A percentile compares a stretch with the other conserved stretches of the same genome.
Evolutionary conservation across 768 basidiomycete genomes (phyloP).

Genomic region (Rhodotorula sphaerocarpa): DNA sequence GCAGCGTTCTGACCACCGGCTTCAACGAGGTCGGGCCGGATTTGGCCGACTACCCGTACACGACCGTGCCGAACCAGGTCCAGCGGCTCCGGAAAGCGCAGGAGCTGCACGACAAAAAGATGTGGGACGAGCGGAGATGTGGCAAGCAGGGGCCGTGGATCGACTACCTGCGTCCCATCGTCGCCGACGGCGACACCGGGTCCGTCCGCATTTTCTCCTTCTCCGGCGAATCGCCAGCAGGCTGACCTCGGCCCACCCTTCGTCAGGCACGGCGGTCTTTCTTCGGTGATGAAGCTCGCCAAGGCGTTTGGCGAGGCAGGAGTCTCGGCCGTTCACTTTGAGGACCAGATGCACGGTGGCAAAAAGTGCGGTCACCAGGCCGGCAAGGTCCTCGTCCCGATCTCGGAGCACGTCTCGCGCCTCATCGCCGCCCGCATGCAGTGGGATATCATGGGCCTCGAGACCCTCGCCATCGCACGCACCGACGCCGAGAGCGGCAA

Average conservation of each 20-base stretch:
- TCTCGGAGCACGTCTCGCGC: conserved; percentile 74
- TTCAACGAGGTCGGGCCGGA: conserved; percentile 90
- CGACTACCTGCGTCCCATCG: conserved; percentile 84
- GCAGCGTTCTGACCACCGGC: conserved; percentile 76
- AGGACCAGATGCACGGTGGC: conserved; percentile 88
- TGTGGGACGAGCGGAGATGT: conserved; percentile 71
- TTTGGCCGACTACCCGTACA: conserved; percentile 85
- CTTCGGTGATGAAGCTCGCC: conserved; percentile 85
- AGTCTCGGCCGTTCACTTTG: conserved; percentile 79
- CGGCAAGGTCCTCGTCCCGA: conserved; percentile 86
- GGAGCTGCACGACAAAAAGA: conserved; percentile 83
- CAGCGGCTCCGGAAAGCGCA: conserved; percentile 85
- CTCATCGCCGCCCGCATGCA: conserved; percentile 81
- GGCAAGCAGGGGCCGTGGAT: conserved; percentile 65
- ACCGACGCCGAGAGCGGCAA: conserved; percentile 84
- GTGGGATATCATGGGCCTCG: conserved; percentile 77
- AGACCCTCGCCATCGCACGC: conserved; percentile 80
- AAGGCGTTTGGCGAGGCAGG: conserved; percentile 96
- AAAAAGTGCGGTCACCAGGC: conserved; percentile 92
- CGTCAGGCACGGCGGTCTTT: conserved; percentile 77
- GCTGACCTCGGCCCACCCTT: background rate
- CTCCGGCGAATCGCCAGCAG: too few species aligned
- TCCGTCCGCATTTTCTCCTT: conserved; percentile 43
- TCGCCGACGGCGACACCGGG: conserved; percentile 94
- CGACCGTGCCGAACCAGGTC: conserved; percentile 91